Evolutionary conservation across 2,329 filamentous ascomycete genomes (phyloP), one percentile per base, ranked within the genome.

Genomic region (Westerdykella ornata): DNA sequence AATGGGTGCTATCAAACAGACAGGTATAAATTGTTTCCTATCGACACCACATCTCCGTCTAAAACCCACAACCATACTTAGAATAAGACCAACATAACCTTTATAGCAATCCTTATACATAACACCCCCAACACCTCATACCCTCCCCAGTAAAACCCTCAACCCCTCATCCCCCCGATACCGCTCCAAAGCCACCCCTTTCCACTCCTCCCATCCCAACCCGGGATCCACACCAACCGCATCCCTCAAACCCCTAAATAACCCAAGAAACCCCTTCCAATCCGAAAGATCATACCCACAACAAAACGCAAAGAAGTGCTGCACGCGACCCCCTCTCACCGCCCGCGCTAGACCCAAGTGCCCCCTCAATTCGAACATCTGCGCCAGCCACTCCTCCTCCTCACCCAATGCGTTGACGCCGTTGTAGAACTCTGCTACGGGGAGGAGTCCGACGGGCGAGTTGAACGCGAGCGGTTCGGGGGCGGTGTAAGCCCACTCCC

Each of bases 201-300:
- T 70, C 68, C 68, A 70, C 15, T 52, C 56, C 34, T 63, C 46
- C 68, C 68, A 70, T 28, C 63, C 54, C 38, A 71, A 43, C 6
- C 57, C 59, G 4, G 37, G 46, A 36, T 68, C 65, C 12, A 63
- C 54, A 6, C 52, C 53, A 8, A 65, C 33, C 13, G 62, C 62
- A 6, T 63, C 55, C 37, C 65, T 54, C 37, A 72, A 63, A 3
- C 66, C 69, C 39, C 48, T 51, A 44, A 71, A 72, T 35, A 70
- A 61, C 11, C 66, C 65, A 9, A 68, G 51, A 41, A 71, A 72
- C 12, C 68, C 66, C 9, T 67, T 55, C 68, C 67, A 71, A 49
- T 72, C 68, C 14, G 36, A 49, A 18, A 69, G 60, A 49, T 71
- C 57, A 43, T 70, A 70, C 12, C 66, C 65, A 38, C 64, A 69